Evolutionary conservation across 116 monocot species (phyloP).

Genomic region (Papilionanthe hybrid): DNA sequence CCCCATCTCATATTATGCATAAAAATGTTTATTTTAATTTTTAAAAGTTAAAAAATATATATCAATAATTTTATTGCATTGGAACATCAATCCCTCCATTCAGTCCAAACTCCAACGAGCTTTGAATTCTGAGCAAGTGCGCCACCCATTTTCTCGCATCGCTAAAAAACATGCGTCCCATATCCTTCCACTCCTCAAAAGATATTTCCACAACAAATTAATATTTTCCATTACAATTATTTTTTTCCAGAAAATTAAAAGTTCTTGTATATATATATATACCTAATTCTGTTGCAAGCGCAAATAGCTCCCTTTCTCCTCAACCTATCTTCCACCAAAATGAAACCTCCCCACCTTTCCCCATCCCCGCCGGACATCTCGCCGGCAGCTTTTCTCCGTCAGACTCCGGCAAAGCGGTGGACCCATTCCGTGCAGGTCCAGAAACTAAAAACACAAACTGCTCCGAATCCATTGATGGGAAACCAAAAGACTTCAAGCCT

Average conservation of each 20-base stretch:
- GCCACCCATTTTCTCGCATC: neutral
- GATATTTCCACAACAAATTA: no score
- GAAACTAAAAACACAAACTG: neutral
- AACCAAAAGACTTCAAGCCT: neutral
- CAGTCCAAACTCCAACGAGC: neutral
- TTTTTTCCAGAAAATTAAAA: no score
- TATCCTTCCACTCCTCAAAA: no score
- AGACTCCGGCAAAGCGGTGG: neutral
- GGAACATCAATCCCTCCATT: neutral
- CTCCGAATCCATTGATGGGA: neutral
- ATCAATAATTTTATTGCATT: no score
- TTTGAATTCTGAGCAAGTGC: slow-evolving; percentile 1
- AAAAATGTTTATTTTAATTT: no score
- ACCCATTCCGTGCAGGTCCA: neutral
- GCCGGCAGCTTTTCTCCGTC: neutral
- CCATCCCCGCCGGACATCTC: neutral
- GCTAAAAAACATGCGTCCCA: neutral
- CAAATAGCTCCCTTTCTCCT: neutral
- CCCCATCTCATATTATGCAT: no score
- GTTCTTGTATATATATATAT: no score
- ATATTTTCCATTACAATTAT: no score
- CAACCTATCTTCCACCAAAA: neutral
- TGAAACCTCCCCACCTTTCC: neutral
- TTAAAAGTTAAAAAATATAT: no score
- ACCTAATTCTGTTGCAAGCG: neutral